Conservation (phyloP, 352 stramenopile genomes). For the Aphanomyces astaci region DNA sequence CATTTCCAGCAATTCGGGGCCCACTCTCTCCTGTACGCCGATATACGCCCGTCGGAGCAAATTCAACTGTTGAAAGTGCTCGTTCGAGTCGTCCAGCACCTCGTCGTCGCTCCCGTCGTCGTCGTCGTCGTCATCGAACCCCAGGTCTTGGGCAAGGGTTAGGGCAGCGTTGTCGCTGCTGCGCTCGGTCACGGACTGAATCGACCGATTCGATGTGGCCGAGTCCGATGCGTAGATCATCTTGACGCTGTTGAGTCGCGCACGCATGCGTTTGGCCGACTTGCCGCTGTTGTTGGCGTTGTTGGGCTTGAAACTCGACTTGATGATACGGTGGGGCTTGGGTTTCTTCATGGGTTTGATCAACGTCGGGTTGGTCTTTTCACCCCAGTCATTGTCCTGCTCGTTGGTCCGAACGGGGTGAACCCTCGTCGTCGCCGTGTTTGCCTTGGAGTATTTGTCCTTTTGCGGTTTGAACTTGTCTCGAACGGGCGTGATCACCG, state of each 20-base stretch:
- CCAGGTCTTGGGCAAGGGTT: neutral
- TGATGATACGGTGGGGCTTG: neutral
- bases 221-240: neutral
- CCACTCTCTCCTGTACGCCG: too few relatives aligned
- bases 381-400: neutral
- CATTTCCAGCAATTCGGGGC: neutral
- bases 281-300: neutral
- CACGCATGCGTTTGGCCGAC: neutral
- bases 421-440: neutral
- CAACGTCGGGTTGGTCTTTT: too few relatives aligned
- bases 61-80: constrained; percentile 15
- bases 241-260: neutral
- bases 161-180: neutral
- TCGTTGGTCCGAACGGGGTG: neutral
- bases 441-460: neutral
- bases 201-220: neutral
- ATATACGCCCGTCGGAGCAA: constrained; percentile 6
- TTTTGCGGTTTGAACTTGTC: neutral
- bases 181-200: neutral
- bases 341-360: neutral
- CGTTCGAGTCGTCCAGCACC: neutral
- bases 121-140: neutral
- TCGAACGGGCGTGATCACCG: neutral
- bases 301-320: neutral
- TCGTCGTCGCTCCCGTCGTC: constrained; percentile 1